Evolutionary conservation across 192 early-diverging fungal genomes (phyloP), one percentile per base, ranked within the genome.

Genomic region (Entomortierella lignicola): DNA sequence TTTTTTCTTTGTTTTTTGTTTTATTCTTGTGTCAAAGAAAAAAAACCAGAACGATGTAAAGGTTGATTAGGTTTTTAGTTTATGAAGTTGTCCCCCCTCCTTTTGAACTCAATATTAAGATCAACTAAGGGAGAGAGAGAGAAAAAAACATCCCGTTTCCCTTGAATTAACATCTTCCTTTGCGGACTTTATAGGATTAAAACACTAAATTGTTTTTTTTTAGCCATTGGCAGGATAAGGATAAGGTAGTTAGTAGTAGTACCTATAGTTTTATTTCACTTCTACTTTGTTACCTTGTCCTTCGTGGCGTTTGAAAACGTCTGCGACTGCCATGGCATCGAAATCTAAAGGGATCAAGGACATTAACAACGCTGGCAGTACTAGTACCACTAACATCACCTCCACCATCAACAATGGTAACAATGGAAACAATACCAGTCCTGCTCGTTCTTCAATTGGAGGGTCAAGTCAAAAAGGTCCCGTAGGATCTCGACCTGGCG

Each of bases 401-500:
- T 42, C 39, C 44, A 20, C 17, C 44, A 12, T 4, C 44, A 37
- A 37, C 10, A 37, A 37, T 15, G 15, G 12, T 15, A 20, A 5
- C 20, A 4, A 5, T 47, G 12, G n/a, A n/a, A n/a, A n/a, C n/a
- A n/a, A 5, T 15, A 3, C 44, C 20, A 47, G 2, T 47, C 20
- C 44, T 4, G 15, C 44, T 47, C 44, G 44, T 15, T 11, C 44
- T 47, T 12, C 15, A 47, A 47, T 15, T 12, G 23, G n/a, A n/a
- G n/a, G n/a, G n/a, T n/a, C 12, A 13, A 44, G 60, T 7, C 21
- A 42, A 10, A 44, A 48, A 39, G 68, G 75, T 6, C 62, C 75
- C 7, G 54, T 60, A 8, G 75, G 60, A 4, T 62, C 68, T 55
- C 61, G 63, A 13, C 75, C 55, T 18, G 75, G 75, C 20, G 75